Base-by-base conservation (phyloP, 2,329 filamentous ascomycete species). In the Claviceps spartinae region DNA sequence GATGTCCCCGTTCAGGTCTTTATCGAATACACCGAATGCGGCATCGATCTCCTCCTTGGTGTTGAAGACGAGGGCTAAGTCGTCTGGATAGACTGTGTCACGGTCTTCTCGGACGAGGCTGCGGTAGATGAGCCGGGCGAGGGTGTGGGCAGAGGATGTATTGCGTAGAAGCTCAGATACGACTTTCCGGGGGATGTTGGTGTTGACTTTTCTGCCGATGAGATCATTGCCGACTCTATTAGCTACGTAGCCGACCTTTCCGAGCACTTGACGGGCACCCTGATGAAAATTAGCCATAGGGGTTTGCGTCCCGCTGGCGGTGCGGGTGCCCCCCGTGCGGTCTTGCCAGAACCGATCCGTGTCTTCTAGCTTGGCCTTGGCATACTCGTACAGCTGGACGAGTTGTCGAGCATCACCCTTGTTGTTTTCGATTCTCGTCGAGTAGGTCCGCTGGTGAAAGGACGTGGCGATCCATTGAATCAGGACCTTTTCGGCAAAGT, bases 1-100 rank as follows among this genome's bases (percentile, higher is more conserved):
- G 48, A 96, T 95, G 62, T 97, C 91, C 4, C 90, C 91, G 57
- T 97, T 97, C 72, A 96, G 81, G 61, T 97, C 91, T 63, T 93
- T 94, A 69, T 97, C 91, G 59, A 96, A 96, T 74, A 96, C 90
- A 59, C 76, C 75, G 61, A 97, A 96, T 0, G 90, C 90, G 2
- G 86, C 86, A 51, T 93, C 85, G 0, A 89, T 88, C 63, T 96
- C 91, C 14, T 96, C 90, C 18, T 84, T 77, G 24, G 83, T 86
- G 9, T 85, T 78, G 60, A 95, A 96, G 0, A 87, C 89, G 11
- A 77, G 72, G 55, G 82, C 83, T 51, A 97, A 69, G 61, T 96
- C 90, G 8, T 89, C 87, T 0, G 83, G 75, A 20, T 81, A 77
- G 5, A 96, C 83, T 0, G 85, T 88, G 18, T 95, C 86, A 13